Conservation (phyloP, 345 rosid species). For the Hibiscus tridactylites region DNA sequence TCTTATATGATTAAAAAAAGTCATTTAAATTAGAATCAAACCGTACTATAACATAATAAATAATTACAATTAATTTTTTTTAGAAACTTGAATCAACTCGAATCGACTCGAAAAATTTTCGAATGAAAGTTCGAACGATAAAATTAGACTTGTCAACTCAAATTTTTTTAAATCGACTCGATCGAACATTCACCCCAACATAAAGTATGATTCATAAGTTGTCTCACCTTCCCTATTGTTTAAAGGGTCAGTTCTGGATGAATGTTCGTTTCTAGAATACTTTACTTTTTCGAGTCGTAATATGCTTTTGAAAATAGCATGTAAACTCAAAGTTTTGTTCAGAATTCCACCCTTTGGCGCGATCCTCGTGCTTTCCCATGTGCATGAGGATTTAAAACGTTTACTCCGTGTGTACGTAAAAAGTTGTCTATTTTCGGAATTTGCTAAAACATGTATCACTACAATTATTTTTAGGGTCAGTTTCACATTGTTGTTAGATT, state of each 20-base stretch:
- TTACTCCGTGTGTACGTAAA: background rate
- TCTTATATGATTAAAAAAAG: too few relatives aligned
- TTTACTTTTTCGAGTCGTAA: background rate
- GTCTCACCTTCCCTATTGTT: background rate
- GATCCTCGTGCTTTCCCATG: background rate
- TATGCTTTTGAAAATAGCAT: background rate
- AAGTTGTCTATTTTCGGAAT: background rate
- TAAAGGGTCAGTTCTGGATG: background rate
- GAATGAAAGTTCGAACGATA: too few relatives aligned
- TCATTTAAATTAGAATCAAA: too few relatives aligned
- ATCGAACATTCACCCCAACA: too few relatives aligned
- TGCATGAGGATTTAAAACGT: background rate
- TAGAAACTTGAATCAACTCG: too few relatives aligned
- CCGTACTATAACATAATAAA: too few relatives aligned
- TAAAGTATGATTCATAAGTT: background rate
- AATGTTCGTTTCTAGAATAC: background rate
- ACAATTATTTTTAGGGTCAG: too few relatives aligned
- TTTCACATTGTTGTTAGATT: too few relatives aligned
- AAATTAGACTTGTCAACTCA: too few relatives aligned
- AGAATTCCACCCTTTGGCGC: background rate
- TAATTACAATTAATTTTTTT: too few relatives aligned
- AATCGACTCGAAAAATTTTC: too few relatives aligned
- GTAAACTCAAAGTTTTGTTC: conserved; percentile 2
- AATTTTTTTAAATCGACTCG: too few relatives aligned
- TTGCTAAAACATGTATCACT: background rate